Base-by-base conservation (phyloP, 768 basidiomycete genomes). In the Kwoniella sp. region DNA sequence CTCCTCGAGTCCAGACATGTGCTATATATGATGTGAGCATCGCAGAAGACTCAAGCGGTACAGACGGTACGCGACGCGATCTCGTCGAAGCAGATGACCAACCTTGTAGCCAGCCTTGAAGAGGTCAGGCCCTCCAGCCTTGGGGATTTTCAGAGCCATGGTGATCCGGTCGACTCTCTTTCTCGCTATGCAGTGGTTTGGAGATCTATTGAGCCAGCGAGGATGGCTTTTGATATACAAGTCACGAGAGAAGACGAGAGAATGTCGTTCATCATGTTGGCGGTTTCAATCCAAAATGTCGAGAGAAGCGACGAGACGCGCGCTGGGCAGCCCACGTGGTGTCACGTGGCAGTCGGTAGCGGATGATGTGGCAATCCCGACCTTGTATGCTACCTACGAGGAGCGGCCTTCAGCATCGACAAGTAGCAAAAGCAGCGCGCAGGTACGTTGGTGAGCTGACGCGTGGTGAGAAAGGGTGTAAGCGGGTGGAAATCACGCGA, bases 41-140 rank as follows among this genome's bases (percentile, higher is more conserved):
- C n/a, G n/a, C n/a, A n/a, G n/a, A n/a, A n/a, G n/a, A n/a, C n/a
- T n/a, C n/a, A n/a, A n/a, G n/a, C n/a, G n/a, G n/a, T n/a, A n/a
- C n/a, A n/a, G n/a, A n/a, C n/a, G n/a, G n/a, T n/a, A n/a, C n/a
- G n/a, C n/a, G 37, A 20, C 19, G 34, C 14, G 34, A 36, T 46
- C 29, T 10, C 9, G 22, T 9, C 42, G 25, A 43, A 26, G 11
- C 14, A 3, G 27, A 9, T 5, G 25, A 34, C 76, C 15, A 57
- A 87, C 90, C 81, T 93, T 95, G 82, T 89, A 91, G 22, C 93
- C 93, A 27, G 95, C 89, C 75, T 96, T 96, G 81, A 99, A 98
- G 33, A 99, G 82, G 75, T 91, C 89, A 34, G 91, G 71, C 59
- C 85, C 87, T 22, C 69, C 69, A 46, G 85, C 78, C 75, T 91